Evolutionary conservation across 768 basidiomycete genomes (phyloP), one percentile per base, ranked within the genome.

Genomic region (Postia placenta): DNA sequence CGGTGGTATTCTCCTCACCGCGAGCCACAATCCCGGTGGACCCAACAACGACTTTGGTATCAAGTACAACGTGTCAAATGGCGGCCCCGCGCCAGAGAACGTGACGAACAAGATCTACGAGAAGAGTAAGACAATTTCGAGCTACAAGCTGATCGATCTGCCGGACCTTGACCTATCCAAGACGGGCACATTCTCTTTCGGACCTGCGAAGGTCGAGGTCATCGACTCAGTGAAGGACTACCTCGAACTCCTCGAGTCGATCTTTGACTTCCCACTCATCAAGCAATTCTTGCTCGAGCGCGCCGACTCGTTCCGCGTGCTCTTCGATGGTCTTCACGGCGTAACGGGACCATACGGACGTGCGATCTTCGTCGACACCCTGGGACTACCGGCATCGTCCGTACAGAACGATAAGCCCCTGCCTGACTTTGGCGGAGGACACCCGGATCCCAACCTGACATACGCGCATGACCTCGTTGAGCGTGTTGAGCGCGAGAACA

Each of bases 31-130:
- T 69, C 94, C 96, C 15, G 96, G 96, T 47, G 96, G 96, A 20
- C 96, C 96, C n/a, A 79, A 92, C 63, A 87, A 89, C 60, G 96
- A 99, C 69, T 99, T 98, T 66, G 96, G 96, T 42, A 97, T 99
- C 80, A 98, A 99, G 71, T 99, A 96, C 75, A 99, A 99, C 68
- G 87, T 92, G 42, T 85, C 86, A 33, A 99, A 99, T 59, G 96
- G 96, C 52, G 96, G 96, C 2, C 95, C 96, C 17, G 96, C 96
- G 19, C 93, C 96, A 0, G 96, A 99, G 71, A 82, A 75, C 61
- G 85, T 99, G 50, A 99, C 96, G n/a, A 77, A 99, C 72, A 85
- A 83, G 71, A 98, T 99, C 55, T 95, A 78, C 65, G 92, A 90
- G 63, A 84, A 81, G 68, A 92, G 92, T 47, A 95, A 91, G 78